phyloP scores from a whole-genome alignment of 1,284 basidiomycete species.

The Sanguinoderma infundibulare region DNA sequence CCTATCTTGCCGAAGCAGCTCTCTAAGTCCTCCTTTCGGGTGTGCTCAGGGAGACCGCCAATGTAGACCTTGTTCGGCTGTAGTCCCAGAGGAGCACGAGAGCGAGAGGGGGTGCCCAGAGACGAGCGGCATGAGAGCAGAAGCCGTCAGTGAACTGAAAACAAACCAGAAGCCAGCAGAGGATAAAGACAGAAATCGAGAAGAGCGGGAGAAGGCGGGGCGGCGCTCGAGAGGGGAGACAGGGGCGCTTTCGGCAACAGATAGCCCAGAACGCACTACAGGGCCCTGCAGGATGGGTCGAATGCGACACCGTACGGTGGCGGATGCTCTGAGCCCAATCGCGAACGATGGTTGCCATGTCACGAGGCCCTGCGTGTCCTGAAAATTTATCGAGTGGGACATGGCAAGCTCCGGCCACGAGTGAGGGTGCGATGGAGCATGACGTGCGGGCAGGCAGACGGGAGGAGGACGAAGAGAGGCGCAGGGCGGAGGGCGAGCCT shows the following conservation, averaged over 20 bases:
- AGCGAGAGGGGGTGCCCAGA: constrained; percentile 41
- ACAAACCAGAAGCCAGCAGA: constrained; percentile 27
- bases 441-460: constrained; percentile 20
- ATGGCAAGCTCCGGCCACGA: constrained; percentile 27
- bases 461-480: constrained; percentile 13
- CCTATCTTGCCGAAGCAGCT: constrained; percentile 86
- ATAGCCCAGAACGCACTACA: constrained; percentile 14
- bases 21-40: constrained; percentile 80
- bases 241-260: constrained; percentile 16
- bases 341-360: constrained; percentile 26
- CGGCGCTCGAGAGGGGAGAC: constrained; percentile 5
- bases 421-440: constrained; percentile 13
- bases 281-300: constrained; percentile 17
- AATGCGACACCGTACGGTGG: constrained; percentile 12
- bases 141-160: constrained; percentile 27
- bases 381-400: constrained; percentile 13
- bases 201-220: constrained; percentile 13
- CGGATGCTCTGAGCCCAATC: constrained; percentile 9
- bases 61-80: constrained; percentile 91
- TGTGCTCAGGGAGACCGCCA: constrained; percentile 84
- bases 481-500: constrained; percentile 27
- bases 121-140: constrained; percentile 48
- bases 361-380: constrained; percentile 14
- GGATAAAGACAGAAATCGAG: constrained; percentile 12
- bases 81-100: constrained; percentile 53